phyloP scores from a whole-genome alignment of 495 filamentous ascomycete genomes.

The Haplographium delicatum region DNA sequence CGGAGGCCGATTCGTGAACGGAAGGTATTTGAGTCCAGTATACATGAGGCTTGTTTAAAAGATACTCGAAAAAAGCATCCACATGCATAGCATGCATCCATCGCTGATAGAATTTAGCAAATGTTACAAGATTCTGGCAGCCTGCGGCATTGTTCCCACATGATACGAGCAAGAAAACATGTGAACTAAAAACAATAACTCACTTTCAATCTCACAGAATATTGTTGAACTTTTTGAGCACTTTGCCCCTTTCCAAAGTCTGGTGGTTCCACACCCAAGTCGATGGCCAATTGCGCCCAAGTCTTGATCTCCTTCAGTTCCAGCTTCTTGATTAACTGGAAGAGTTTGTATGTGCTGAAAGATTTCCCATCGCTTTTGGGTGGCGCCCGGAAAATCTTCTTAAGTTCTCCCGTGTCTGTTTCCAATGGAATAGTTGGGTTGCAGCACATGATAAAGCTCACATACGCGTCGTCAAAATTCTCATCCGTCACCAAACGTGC shows the following conservation, averaged over 20 bases:
- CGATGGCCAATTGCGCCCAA: slow-evolving; percentile 86
- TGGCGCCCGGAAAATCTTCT: slow-evolving; percentile 74
- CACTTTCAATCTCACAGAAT: slow-evolving; percentile 90
- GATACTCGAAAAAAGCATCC: slow-evolving; percentile 93
- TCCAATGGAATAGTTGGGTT: slow-evolving; percentile 69
- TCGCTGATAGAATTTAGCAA: slow-evolving; percentile 47
- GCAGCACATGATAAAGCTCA: slow-evolving; percentile 86
- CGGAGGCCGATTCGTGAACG: slow-evolving; percentile 53
- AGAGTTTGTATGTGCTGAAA: slow-evolving; percentile 80
- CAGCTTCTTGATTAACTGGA: slow-evolving; percentile 75
- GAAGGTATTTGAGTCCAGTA: slow-evolving; percentile 84
- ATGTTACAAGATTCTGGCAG: slow-evolving; percentile 7
- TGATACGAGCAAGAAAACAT: too few species aligned
- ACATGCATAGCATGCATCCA: slow-evolving; percentile 99
- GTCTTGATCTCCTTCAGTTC: slow-evolving; percentile 91
- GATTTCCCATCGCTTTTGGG: slow-evolving; percentile 91
- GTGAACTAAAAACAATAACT: slow-evolving; percentile 25
- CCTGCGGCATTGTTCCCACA: neutral
- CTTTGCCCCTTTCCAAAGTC: slow-evolving; percentile 82
- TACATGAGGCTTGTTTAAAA: slow-evolving; percentile 68
- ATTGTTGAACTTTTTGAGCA: slow-evolving; percentile 96
- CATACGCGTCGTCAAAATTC: slow-evolving; percentile 82
- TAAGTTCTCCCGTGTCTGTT: slow-evolving; percentile 68
- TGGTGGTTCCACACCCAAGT: slow-evolving; percentile 86
- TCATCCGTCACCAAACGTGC: slow-evolving; percentile 63